phyloP scores from a whole-genome alignment of 352 stramenopile genomes.

The Pythium myriotylum region DNA sequence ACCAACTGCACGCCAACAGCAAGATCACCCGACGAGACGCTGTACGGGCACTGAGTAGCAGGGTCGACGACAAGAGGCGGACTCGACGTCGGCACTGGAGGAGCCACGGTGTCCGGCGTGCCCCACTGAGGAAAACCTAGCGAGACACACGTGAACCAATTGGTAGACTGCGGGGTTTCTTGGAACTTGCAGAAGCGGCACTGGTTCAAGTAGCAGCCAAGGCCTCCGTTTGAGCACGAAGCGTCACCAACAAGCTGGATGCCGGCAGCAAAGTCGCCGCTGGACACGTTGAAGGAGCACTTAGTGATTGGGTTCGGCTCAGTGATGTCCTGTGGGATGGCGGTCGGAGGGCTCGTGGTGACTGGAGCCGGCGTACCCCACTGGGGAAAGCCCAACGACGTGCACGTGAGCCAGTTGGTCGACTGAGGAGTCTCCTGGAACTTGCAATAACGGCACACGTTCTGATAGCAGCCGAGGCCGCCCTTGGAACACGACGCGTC shows the following conservation, averaged over 20 bases:
- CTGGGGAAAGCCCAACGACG: not conserved
- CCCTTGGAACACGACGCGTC: conserved; percentile 15
- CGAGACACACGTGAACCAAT: conserved; percentile 1
- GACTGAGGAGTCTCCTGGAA: conserved; percentile 17
- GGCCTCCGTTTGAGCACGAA: conserved; percentile 16
- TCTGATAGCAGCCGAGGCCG: conserved; percentile 10
- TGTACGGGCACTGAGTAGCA: not conserved
- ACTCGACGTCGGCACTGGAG: conserved; percentile 3
- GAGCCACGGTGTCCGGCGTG: not conserved
- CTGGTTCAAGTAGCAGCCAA: conserved; percentile 23
- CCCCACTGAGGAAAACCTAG: conserved; percentile 1
- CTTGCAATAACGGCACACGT: conserved; percentile 15
- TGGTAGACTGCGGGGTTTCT: conserved; percentile 3
- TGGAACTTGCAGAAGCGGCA: conserved; percentile 31
- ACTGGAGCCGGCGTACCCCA: not conserved
- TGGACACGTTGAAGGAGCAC: conserved; percentile 7
- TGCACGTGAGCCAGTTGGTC: conserved; percentile 9
- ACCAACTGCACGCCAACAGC: conserved; percentile 10
- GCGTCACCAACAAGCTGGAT: conserved; percentile 23
- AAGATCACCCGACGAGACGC: conserved; percentile 2
- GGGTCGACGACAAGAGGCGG: not conserved
- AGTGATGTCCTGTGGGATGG: conserved; percentile 17
- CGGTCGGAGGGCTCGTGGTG: not conserved
- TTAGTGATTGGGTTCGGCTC: conserved; percentile 5
- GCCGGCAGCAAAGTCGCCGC: conserved; percentile 22